Evolutionary conservation across 495 filamentous ascomycete genomes (phyloP), one percentile per base, ranked within the genome.

Genomic region (Trypethelium eluteriae): DNA sequence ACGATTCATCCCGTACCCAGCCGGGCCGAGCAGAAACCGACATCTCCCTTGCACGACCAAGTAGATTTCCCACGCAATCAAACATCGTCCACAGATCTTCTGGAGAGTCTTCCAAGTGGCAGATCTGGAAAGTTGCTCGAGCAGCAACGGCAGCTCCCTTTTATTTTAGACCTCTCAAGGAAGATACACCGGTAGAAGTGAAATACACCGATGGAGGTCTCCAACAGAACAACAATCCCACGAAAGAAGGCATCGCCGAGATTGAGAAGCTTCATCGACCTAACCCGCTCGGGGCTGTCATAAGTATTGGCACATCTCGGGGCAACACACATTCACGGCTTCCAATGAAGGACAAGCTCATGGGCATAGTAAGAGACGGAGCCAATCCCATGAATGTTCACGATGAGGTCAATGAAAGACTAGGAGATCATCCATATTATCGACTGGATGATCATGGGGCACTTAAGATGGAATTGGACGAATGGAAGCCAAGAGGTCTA

Each of bases 111-210:
- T 46, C 65, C 39, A 38, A 38, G 38, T 57, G 64, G 41, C 49
- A 67, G 41, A 38, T 71, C 16, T 71, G 70, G 70, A 14, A 71
- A 59, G 70, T 71, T 16, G 70, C 70, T 64, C 68, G 70, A 47
- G 70, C 70, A 39, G 62, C 70, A n/a, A 70, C 70, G 0, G 70
- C 70, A 41, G 70, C 69, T 32, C 11, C 35, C 10, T 66, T 68
- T 25, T 70, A 66, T 49, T 72, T 72, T 38, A 59, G 68, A 50
- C 70, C 69, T 2, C 41, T 70, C 14, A 39, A 56, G 36, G 3
- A 34, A 10, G 10, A 41, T 46, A 2, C 18, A 3, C 35, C 9
- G 62, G 61, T 38, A 35, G 18, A 35, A 5, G 10, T 70, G 68
- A 36, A 9, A 18, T 59, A 35, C 41, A 66, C 39, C 3, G 70